Evolutionary conservation across 306 rosid genomes (phyloP).

Genomic region (Dryas alaskensis): DNA sequence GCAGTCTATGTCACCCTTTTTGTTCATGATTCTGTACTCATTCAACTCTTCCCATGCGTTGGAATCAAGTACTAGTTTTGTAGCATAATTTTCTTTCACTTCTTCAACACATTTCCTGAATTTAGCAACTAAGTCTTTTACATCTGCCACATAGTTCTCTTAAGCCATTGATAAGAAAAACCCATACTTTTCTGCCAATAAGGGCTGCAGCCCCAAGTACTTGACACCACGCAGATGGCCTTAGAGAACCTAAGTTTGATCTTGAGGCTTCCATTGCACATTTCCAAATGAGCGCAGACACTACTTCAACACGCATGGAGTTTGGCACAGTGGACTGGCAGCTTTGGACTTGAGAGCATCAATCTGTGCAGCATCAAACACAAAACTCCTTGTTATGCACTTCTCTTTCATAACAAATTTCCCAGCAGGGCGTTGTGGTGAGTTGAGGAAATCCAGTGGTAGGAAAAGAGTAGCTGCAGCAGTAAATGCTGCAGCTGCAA

Average conservation of each 20-base stretch:
- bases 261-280: slow-evolving; percentile 1
- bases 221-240: neutral
- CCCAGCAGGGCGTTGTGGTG: neutral
- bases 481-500: neutral
- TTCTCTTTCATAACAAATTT: neutral
- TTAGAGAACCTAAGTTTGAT: neutral
- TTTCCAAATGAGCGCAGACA: slow-evolving; percentile 18
- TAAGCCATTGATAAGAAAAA: neutral
- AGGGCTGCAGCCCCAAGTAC: neutral
- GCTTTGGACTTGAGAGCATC: neutral
- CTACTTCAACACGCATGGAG: neutral
- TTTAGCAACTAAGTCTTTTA: neutral
- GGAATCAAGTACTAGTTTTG: neutral
- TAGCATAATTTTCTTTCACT: no score
- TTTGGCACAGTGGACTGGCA: neutral
- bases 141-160: neutral
- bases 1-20: neutral
- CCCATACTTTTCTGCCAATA: neutral
- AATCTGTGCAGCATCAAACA: neutral
- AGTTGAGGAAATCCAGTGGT: neutral
- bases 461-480: neutral
- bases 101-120: neutral
- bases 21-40: neutral
- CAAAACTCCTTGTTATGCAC: neutral
- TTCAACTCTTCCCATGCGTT: no score